phyloP scores from a whole-genome alignment of 2,329 filamentous ascomycete species.

The Raffaelea ambrosiae region DNA sequence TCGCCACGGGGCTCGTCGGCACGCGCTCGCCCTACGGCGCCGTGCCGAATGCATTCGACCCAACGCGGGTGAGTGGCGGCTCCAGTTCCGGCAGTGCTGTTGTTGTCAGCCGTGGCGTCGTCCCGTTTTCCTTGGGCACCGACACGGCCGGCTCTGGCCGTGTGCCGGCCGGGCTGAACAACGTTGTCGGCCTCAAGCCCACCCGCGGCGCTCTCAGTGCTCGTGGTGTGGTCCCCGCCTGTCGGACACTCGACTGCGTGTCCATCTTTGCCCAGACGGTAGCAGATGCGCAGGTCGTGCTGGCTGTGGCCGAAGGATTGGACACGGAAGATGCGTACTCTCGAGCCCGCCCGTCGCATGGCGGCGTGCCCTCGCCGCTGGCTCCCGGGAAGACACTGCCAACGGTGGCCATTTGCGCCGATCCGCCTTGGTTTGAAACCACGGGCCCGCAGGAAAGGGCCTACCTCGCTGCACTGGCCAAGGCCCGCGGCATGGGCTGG shows the following conservation, averaged over 20 bases:
- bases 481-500: constrained; percentile 29
- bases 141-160: constrained; percentile 47
- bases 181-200: constrained; percentile 42
- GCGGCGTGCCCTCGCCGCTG: not conserved
- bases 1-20: constrained; percentile 32
- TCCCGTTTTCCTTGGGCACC: constrained; percentile 47
- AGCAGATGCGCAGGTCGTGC: constrained; percentile 35
- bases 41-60: not conserved
- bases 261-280: constrained; percentile 13
- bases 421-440: constrained; percentile 27
- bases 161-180: constrained; percentile 45
- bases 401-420: constrained; percentile 27
- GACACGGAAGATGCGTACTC: not conserved
- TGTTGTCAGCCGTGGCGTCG: constrained; percentile 41
- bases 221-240: constrained; percentile 25
- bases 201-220: constrained; percentile 41
- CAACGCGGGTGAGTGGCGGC: not conserved
- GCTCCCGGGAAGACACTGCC: no score
- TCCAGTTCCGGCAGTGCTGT: constrained; percentile 17
- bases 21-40: not conserved
- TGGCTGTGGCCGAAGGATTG: constrained; percentile 28
- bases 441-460: constrained; percentile 24
- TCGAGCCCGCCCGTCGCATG: not conserved
- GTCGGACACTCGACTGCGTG: constrained; percentile 7
- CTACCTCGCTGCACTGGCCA: constrained; percentile 31